Conservation (phyloP, 2,329 filamentous ascomycete species). For the Neofusicoccum sp. region DNA sequence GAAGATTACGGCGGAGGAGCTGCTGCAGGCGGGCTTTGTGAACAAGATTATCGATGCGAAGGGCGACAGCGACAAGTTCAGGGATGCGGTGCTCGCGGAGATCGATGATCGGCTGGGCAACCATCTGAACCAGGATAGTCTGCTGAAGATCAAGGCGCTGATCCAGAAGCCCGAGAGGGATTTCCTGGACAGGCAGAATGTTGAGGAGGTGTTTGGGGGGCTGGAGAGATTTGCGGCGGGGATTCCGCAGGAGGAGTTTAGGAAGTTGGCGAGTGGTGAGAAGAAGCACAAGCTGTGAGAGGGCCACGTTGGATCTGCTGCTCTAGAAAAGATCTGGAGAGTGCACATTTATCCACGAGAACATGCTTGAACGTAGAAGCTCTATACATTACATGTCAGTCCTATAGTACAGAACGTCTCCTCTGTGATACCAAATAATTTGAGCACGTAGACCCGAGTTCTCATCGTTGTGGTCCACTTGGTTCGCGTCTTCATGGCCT, state of each 20-base stretch:
- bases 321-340: background rate
- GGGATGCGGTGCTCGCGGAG: slow-evolving; percentile 69
- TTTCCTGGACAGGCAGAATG: slow-evolving; percentile 71
- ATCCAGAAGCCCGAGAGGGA: slow-evolving; percentile 73
- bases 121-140: slow-evolving; percentile 75
- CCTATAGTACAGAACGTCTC: too few relatives aligned
- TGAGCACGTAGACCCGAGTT: too few relatives aligned
- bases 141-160: slow-evolving; percentile 81
- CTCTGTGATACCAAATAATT: too few relatives aligned
- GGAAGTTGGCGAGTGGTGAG: slow-evolving; percentile 77
- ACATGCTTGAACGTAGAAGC: too few relatives aligned
- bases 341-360: too few relatives aligned
- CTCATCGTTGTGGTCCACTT: too few relatives aligned
- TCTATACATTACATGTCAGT: too few relatives aligned
- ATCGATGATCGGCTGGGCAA: slow-evolving; percentile 76
- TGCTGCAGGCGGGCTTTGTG: slow-evolving; percentile 75
- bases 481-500: too few relatives aligned
- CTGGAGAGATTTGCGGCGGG: slow-evolving; percentile 77
- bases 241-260: slow-evolving; percentile 84
- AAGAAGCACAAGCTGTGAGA: slow-evolving; percentile 87
- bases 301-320: background rate
- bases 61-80: slow-evolving; percentile 66
- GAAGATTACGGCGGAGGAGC: slow-evolving; percentile 68
- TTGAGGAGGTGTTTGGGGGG: slow-evolving; percentile 81
- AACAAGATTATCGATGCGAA: slow-evolving; percentile 73